These are phyloP conservation scores for Barnettozyma sp. DNA, from an alignment of 805 yeast genomes.

Conservation along the genomic window DNA sequence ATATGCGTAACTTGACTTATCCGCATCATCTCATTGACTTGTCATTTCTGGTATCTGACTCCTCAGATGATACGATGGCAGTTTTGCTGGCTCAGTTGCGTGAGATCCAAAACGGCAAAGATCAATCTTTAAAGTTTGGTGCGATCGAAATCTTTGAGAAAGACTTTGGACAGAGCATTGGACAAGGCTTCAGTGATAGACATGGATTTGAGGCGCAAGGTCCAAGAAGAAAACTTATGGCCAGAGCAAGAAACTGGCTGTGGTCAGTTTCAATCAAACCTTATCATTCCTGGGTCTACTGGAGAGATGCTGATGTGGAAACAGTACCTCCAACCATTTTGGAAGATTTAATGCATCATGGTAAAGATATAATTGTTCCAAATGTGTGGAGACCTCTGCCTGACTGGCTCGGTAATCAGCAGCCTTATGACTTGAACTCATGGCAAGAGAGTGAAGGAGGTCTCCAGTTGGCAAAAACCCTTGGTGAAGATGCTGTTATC, in stretches of 20 bases:
- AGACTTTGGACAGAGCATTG: constrained; percentile 90
- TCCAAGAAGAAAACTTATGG: constrained; percentile 92
- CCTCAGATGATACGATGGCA: constrained; percentile 83
- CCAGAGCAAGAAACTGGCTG: constrained; percentile 92
- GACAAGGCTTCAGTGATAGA: constrained; percentile 89
- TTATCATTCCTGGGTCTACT: constrained; percentile 91
- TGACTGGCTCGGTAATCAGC: constrained; percentile 80
- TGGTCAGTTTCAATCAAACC: constrained; percentile 84
- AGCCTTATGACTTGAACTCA: constrained; percentile 77
- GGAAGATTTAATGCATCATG: constrained; percentile 91
- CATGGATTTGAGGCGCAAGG: constrained; percentile 98
- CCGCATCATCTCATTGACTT: constrained; percentile 82
- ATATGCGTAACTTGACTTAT: constrained; percentile 73
- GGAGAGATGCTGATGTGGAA: constrained; percentile 98
- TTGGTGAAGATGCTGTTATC: constrained; percentile 92
- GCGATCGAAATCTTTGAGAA: constrained; percentile 81
- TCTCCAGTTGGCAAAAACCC: constrained; percentile 58
- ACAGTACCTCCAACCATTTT: constrained; percentile 77
- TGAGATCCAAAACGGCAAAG: constrained; percentile 59
- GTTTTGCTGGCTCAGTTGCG: constrained; percentile 50
- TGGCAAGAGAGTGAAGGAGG: constrained; percentile 88
- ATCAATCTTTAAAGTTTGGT: constrained; percentile 62
- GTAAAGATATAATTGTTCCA: constrained; percentile 89
- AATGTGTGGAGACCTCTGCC: constrained; percentile 91
- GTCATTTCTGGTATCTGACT: constrained; percentile 84